Conservation (phyloP, 257 asterid species). For the Solanum peruvianum region DNA sequence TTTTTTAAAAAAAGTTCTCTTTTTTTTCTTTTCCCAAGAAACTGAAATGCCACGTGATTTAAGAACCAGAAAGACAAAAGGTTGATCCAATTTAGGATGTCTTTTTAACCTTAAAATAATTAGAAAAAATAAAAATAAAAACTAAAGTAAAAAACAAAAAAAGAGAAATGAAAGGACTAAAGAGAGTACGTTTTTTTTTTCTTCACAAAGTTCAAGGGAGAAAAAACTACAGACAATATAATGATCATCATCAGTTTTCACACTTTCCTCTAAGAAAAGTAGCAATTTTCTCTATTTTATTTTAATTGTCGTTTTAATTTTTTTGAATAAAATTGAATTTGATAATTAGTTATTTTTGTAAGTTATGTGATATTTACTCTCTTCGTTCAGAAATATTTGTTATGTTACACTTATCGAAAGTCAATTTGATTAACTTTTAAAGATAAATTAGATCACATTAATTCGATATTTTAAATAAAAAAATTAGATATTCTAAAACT, state of each 20-base stretch:
- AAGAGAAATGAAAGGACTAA: background rate
- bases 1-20: background rate
- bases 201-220: background rate
- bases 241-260: background rate
- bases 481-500: no score
- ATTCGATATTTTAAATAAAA: no score
- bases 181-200: background rate
- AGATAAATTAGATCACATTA: no score
- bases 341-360: no score
- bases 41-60: background rate
- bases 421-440: no score
- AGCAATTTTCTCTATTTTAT: background rate
- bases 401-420: no score
- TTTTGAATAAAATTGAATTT: background rate
- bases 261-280: background rate
- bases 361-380: no score
- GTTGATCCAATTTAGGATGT: slow-evolving; percentile 3
- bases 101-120: background rate
- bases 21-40: background rate
- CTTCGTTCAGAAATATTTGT: no score
- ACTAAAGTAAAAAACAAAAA: background rate
- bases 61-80: background rate
- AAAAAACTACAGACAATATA: background rate
- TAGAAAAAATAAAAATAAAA: background rate
- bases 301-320: background rate